Conservation (phyloP, 176 grass and related monocot genomes). For the Juncus effusus region DNA sequence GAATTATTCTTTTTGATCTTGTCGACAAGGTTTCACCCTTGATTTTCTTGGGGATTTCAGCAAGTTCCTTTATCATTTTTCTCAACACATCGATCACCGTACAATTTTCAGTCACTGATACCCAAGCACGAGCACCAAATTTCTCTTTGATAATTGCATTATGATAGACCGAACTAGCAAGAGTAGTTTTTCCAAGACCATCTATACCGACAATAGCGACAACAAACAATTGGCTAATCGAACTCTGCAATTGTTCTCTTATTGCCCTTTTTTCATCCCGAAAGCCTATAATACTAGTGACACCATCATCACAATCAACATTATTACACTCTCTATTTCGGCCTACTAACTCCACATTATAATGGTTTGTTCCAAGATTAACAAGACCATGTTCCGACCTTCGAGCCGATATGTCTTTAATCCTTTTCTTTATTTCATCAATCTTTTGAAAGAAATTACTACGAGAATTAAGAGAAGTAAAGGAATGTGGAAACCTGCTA, state of each 20-base stretch:
- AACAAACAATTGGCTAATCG: constrained; percentile 14
- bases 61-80: constrained; percentile 20
- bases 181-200: constrained; percentile 26
- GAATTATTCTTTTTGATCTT: constrained; percentile 21
- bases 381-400: constrained; percentile 26
- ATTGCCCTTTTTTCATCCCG: constrained; percentile 23
- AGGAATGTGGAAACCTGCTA: constrained; percentile 29
- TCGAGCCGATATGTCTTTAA: constrained; percentile 19
- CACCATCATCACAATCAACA: constrained; percentile 12
- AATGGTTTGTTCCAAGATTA: constrained; percentile 13
- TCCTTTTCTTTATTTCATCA: constrained; percentile 25
- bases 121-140: constrained; percentile 22
- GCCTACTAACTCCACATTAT: neutral
- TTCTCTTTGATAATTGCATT: constrained; percentile 11
- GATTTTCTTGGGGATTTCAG: constrained; percentile 21
- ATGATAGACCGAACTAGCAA: constrained; percentile 13
- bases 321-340: constrained; percentile 6
- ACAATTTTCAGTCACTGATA: constrained; percentile 9
- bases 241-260: constrained; percentile 19
- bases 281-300: constrained; percentile 25
- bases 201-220: constrained; percentile 18
- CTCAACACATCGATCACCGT: constrained; percentile 23
- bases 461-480: constrained; percentile 29
- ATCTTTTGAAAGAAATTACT: constrained; percentile 28
- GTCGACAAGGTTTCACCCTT: constrained; percentile 23